Evolutionary conservation across 2,329 filamentous ascomycete genomes (phyloP).

Genomic region (Sarocladiaceae sp.): DNA sequence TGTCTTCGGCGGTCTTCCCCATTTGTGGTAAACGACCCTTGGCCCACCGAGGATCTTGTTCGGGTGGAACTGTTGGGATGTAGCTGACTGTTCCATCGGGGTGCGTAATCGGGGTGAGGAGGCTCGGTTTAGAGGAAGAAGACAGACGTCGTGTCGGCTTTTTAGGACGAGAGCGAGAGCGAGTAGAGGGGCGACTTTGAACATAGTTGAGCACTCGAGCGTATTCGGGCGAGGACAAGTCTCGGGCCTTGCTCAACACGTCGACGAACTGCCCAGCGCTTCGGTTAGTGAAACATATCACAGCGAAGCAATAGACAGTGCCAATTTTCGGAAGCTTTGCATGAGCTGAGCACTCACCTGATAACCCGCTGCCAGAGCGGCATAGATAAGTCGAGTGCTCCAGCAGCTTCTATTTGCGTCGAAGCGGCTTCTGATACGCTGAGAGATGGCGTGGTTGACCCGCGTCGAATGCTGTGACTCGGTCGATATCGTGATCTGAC

Average conservation of each 20-base stretch:
- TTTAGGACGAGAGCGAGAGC: slow-evolving; percentile 15
- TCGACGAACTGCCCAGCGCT: slow-evolving; percentile 30
- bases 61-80: slow-evolving; percentile 24
- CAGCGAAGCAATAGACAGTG: too few species aligned
- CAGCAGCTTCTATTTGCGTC: slow-evolving; percentile 50
- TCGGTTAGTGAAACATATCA: not conserved
- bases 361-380: slow-evolving; percentile 63
- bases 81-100: slow-evolving; percentile 39
- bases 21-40: slow-evolving; percentile 29
- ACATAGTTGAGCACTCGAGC: slow-evolving; percentile 35
- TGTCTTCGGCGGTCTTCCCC: slow-evolving; percentile 37
- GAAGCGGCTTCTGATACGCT: slow-evolving; percentile 58
- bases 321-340: too few species aligned
- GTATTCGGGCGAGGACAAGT: slow-evolving; percentile 32
- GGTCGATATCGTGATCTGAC: slow-evolving; percentile 46
- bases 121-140: slow-evolving; percentile 9
- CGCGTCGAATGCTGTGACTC: slow-evolving; percentile 21
- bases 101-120: slow-evolving; percentile 26
- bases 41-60: not conserved
- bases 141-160: slow-evolving; percentile 14
- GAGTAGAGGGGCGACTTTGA: slow-evolving; percentile 9
- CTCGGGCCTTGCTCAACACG: slow-evolving; percentile 32
- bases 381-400: slow-evolving; percentile 53
- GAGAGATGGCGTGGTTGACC: slow-evolving; percentile 38
- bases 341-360: slow-evolving; percentile 34